Evolutionary conservation across 2,329 filamentous ascomycete species (phyloP), one percentile per base, ranked within the genome.

Genomic region (Diaporthe ampelina): DNA sequence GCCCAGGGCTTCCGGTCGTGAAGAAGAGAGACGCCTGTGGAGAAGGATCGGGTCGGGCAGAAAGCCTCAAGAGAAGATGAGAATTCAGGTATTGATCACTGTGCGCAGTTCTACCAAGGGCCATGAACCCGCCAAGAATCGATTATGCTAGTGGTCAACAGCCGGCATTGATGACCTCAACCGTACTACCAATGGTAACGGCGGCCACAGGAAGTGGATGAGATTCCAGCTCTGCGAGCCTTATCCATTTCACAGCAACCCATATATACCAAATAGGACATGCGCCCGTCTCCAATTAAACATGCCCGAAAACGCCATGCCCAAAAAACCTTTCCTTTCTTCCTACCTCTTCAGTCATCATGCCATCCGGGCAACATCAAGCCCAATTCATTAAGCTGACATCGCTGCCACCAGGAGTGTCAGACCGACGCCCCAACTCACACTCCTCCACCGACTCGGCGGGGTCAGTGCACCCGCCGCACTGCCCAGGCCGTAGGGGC

Each of bases 401-500:
- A 59, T 63, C 80, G 32, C n/a, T 75, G 67, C 54, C 43, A 59
- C 35, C 58, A 75, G 57, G 78, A 17, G 77, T 77, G 35, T 54
- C 37, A 75, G 26, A 73, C 67, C 54, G 78, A 65, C 61, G 71
- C 77, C 67, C 73, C 76, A 35, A 77, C 65, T 54, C 8, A 73
- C 40, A 37, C 59, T 75, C 45, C 48, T 68, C 70, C 65, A 63
- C 70, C 70, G 63, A n/a, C 75, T 76, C 29, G 81, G 79, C 32
- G 75, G 76, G 48, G 75, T 73, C 43, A 77, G 61, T 19, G 70
- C 74, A 7, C 77, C 76, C 19, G 82, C 84, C 6, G 79, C 80
- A 59, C 65, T 73, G 29, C 84, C 83, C 52, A 86, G 79, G 0
- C 85, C 86, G 58, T 88, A 87, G 1, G 88, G 88, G 73, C 90